Evolutionary conservation across 1,284 basidiomycete genomes (phyloP).

Genomic region (Ceratobasidium theobromae): DNA sequence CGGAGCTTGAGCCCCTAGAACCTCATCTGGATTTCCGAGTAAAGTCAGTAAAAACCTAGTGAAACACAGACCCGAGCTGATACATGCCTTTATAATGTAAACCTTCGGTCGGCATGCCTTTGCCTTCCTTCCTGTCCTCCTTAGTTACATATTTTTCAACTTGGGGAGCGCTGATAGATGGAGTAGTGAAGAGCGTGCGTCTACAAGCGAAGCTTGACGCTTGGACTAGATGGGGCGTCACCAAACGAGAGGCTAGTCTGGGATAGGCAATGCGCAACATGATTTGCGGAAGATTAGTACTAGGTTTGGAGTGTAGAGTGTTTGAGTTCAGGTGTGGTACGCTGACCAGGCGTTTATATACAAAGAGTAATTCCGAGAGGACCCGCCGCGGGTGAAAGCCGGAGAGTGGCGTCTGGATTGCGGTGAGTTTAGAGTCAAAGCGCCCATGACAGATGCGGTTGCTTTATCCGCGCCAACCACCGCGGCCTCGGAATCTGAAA

Average conservation of each 20-base stretch:
- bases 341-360: too few species aligned
- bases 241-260: conserved; percentile 5
- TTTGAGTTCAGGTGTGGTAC: not conserved
- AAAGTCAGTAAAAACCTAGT: not conserved
- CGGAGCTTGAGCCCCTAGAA: conserved; percentile 4
- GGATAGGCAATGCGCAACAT: conserved; percentile 22
- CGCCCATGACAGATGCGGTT: too few species aligned
- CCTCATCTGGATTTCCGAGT: not conserved
- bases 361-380: too few species aligned
- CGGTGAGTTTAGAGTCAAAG: too few species aligned
- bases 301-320: not conserved
- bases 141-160: conserved; percentile 6
- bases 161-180: not conserved
- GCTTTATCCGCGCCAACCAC: too few species aligned
- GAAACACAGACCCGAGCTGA: not conserved
- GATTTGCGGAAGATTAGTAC: not conserved
- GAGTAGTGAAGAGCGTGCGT: conserved; percentile 13
- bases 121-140: not conserved
- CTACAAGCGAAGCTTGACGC: conserved; percentile 16
- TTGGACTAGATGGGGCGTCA: not conserved
- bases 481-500: too few species aligned
- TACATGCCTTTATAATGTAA: conserved; percentile 10
- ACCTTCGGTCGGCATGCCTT: conserved; percentile 27
- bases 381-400: too few species aligned
- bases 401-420: too few species aligned